Evolutionary conservation across 257 asterid species (phyloP).

Genomic region (Solanum lycopersicoides): DNA sequence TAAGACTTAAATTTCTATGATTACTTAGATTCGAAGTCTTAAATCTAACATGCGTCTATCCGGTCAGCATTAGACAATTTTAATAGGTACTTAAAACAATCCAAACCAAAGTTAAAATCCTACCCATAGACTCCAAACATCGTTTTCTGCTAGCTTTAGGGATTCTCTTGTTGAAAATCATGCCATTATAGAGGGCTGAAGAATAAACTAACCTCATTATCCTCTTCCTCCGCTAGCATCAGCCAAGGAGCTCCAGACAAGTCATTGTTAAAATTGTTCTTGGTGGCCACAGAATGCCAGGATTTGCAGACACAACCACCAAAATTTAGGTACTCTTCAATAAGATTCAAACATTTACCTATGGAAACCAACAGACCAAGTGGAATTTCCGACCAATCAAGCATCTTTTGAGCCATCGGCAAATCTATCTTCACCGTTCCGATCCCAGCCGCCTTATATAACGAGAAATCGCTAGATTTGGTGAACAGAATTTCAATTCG

Average conservation of each 20-base stretch:
- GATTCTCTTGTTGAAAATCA: background rate
- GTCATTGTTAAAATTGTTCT: background rate
- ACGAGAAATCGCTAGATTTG: too few relatives aligned
- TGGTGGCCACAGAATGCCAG: background rate
- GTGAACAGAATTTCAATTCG: too few relatives aligned
- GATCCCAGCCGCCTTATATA: background rate
- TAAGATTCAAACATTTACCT: background rate
- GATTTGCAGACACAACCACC: background rate
- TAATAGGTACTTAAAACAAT: too few relatives aligned
- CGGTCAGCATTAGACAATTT: too few relatives aligned
- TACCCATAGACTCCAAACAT: background rate
- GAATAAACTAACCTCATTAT: background rate
- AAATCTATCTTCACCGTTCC: background rate
- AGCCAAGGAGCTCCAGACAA: background rate
- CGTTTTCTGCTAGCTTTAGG: background rate
- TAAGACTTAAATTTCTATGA: too few relatives aligned
- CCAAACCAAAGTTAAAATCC: too few relatives aligned
- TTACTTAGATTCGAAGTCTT: too few relatives aligned
- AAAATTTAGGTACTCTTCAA: background rate
- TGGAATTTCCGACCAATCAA: background rate
- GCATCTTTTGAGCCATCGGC: background rate
- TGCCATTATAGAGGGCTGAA: background rate
- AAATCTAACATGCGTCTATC: too few relatives aligned
- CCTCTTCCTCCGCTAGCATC: background rate
- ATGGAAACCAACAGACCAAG: background rate